Evolutionary conservation across 805 yeast species (phyloP).

Genomic region (Yarrowia sp.): DNA sequence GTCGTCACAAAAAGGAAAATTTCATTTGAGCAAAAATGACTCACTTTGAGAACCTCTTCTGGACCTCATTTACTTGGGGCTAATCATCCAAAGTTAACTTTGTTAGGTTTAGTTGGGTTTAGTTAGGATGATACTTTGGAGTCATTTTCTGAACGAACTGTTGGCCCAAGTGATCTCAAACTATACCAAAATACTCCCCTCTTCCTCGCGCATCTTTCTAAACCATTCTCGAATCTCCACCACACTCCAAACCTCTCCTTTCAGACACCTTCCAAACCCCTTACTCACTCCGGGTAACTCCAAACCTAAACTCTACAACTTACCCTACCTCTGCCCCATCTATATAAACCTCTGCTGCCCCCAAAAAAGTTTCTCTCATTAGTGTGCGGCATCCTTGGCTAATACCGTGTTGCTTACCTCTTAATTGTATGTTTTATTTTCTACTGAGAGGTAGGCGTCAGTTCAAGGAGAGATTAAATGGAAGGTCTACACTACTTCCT

Average conservation of each 20-base stretch:
- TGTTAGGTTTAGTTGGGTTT: no score
- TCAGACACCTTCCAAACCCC: no score
- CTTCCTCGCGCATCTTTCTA: no score
- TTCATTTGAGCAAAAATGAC: no score
- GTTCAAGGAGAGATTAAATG: conserved; percentile 64
- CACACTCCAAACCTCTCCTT: not conserved
- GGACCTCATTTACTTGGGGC: no score
- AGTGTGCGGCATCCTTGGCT: conserved; percentile 73
- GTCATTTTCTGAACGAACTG: no score
- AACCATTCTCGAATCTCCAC: not conserved
- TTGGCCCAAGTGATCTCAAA: no score
- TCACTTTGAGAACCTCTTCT: no score
- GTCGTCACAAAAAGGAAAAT: no score
- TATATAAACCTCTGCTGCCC: conserved; percentile 3
- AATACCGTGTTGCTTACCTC: conserved; percentile 70
- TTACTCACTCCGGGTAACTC: no score
- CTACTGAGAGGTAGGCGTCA: conserved; percentile 57
- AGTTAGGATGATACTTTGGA: no score
- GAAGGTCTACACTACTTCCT: conserved; percentile 36
- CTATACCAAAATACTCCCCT: not conserved
- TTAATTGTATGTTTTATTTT: conserved; percentile 34
- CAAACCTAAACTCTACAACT: not conserved
- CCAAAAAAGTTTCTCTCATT: conserved; percentile 36
- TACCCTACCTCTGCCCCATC: conserved; percentile 11
- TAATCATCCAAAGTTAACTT: no score